Conservation (phyloP, 176 grass and related monocot genomes). For the Rhynchospora pubera region DNA sequence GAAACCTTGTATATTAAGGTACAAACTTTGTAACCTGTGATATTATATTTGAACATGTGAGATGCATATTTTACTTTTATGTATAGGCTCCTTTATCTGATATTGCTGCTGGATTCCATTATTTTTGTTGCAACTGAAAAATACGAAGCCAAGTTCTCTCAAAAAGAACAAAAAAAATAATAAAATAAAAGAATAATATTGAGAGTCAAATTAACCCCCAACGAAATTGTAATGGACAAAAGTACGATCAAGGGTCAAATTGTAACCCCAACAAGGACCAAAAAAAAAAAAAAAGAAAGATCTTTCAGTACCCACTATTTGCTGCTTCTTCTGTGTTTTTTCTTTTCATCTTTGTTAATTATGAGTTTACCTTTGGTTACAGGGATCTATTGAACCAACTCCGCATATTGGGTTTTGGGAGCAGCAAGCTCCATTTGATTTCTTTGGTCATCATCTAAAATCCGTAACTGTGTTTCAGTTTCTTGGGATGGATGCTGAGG, state of each 20-base stretch:
- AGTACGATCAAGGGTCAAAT: not conserved
- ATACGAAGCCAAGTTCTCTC: too few species aligned
- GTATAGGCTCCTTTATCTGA: not conserved
- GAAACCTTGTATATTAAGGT: slow-evolving; percentile 25
- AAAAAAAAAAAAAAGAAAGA: not conserved
- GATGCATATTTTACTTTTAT: not conserved
- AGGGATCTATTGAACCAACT: not conserved
- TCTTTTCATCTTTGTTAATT: not conserved
- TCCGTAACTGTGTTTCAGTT: slow-evolving; percentile 9
- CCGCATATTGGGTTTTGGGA: not conserved
- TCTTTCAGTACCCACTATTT: not conserved
- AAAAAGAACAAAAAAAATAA: too few species aligned
- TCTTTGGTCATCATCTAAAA: slow-evolving; percentile 4
- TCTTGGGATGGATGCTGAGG: slow-evolving; percentile 10
- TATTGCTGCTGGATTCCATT: not conserved
- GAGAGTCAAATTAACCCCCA: too few species aligned
- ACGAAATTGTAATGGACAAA: too few species aligned
- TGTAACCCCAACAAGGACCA: not conserved
- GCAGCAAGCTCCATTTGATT: not conserved
- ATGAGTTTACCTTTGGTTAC: not conserved
- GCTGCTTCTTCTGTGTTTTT: not conserved
- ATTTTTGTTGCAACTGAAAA: not conserved
- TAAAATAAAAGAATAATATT: too few species aligned
- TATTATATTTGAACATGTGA: not conserved
- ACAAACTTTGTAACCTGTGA: not conserved